Percentiles rank a stretch among this genome's conserved stretches.
phyloP scores from a whole-genome alignment of 768 basidiomycete genomes.

The Gyrodon lividus region DNA sequence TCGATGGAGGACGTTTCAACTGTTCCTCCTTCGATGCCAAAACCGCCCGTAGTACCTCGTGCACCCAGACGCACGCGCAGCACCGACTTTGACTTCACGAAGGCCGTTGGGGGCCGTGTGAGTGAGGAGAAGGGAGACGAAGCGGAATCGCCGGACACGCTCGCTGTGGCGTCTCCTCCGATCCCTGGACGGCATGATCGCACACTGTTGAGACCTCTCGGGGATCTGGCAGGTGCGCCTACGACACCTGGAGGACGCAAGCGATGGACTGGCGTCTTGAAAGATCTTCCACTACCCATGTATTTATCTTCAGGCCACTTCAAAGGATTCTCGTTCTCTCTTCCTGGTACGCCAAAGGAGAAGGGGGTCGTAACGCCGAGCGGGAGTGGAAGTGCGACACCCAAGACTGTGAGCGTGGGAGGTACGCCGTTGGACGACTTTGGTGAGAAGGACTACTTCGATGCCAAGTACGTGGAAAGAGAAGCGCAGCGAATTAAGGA shows the following conservation, averaged over 20 bases:
- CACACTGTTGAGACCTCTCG: neutral
- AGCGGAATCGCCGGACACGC: conserved; percentile 14
- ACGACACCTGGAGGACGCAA: conserved; percentile 16
- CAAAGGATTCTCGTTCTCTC: conserved; percentile 8
- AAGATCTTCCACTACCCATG: conserved; percentile 38
- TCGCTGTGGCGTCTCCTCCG: conserved; percentile 14
- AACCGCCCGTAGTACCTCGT: neutral
- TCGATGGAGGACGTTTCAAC: conserved; percentile 15
- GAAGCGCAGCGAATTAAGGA: conserved; percentile 20
- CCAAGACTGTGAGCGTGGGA: conserved; percentile 13
- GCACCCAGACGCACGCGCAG: conserved; percentile 9
- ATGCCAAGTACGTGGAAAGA: conserved; percentile 29
- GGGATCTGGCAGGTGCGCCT: neutral
- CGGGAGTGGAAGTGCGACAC: conserved; percentile 20
- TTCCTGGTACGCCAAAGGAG: conserved; percentile 10
- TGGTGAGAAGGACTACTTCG: conserved; percentile 31
- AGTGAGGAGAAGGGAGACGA: conserved; percentile 11
- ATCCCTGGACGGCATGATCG: conserved; percentile 7
- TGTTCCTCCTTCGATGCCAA: neutral
- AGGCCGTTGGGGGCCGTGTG: neutral
- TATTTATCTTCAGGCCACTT: conserved; percentile 15
- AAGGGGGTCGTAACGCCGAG: conserved; percentile 6
- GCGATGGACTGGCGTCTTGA: conserved; percentile 39
- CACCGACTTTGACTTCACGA: conserved; percentile 11
- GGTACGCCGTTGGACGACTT: conserved; percentile 20